Percentiles rank a stretch among this genome's conserved stretches.
These are phyloP conservation scores for Pelargonium cotyledonis DNA, from an alignment of 441 rosid genomes.

Conservation along the genomic window DNA sequence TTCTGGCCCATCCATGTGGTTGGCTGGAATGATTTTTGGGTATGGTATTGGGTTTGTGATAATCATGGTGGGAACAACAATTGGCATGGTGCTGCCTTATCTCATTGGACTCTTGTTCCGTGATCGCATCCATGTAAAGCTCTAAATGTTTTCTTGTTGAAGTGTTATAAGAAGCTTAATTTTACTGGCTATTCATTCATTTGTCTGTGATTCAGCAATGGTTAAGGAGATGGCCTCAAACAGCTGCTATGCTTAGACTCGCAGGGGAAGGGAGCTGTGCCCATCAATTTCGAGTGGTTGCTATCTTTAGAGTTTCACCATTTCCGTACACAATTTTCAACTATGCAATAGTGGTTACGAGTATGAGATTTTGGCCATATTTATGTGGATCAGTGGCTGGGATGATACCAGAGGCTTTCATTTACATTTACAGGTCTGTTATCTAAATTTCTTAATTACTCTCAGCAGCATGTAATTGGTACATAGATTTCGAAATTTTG, in stretches of 20 bases:
- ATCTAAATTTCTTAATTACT: neutral
- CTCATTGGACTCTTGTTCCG: conserved; percentile 69
- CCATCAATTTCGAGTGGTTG: conserved; percentile 88
- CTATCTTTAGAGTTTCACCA: conserved; percentile 84
- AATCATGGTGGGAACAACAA: conserved; percentile 90
- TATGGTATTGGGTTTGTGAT: conserved; percentile 83
- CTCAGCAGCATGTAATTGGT: no score
- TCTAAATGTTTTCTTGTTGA: conserved; percentile 8
- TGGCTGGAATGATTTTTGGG: conserved; percentile 98
- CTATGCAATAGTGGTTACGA: conserved; percentile 81
- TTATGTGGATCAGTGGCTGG: conserved; percentile 75
- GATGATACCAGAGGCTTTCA: conserved; percentile 93
- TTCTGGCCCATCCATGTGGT: conserved; percentile 99
- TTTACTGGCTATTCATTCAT: neutral
- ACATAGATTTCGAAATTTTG: no score
- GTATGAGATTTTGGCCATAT: conserved; percentile 89
- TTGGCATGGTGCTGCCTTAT: conserved; percentile 89
- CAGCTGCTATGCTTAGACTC: conserved; percentile 73
- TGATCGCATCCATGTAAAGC: conserved; percentile 79
- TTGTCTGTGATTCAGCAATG: conserved; percentile 54
- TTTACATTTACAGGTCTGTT: conserved; percentile 82
- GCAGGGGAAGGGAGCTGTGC: conserved; percentile 95
- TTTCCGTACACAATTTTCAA: conserved; percentile 97
- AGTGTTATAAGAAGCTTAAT: neutral
- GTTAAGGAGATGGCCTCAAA: conserved; percentile 87